Base-by-base conservation (phyloP, 495 filamentous ascomycete genomes). In the Penicillium canariense region DNA sequence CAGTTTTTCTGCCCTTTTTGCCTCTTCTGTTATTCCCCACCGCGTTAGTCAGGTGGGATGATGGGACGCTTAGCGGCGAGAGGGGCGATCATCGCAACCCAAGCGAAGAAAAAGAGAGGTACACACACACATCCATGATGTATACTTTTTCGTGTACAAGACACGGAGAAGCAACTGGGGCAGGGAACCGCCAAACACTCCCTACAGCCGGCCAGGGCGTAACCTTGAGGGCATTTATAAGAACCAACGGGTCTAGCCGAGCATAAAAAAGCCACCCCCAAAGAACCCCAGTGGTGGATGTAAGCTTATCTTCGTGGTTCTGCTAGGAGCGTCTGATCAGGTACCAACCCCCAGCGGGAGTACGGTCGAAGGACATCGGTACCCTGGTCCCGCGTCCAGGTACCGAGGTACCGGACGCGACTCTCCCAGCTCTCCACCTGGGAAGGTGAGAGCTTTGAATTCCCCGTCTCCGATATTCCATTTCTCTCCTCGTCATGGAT, bases 81-180 rank as follows among this genome's bases (percentile, higher is more conserved):
- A 59, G 51, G 58, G 66, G 44, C 59, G 67, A 69, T 69, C 67
- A 67, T 63, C 58, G 45, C 36, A 38, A 43, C 52, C 57, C 54
- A 58, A 61, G 61, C 49, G 56, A 66, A 66, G 58, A 50, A 45
- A 38, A 42, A 39, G 26, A 50, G 4, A 40, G 9, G 38, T 32
- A 40, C 14, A 55, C n/a, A n/a, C n/a, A 45, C 39, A 55, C 11
- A 20, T 42, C 2, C 1, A 17, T 23, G 18, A 12, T 20, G 17
- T 4, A 17, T 38, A 20, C 9, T 17, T 23, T 10, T 23, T 4
- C 17, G 23, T 22, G 46, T 30, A 42, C 28, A 47, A 8, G 18
- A 15, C 5, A 35, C 12, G 4, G n/a, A 40, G 14, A 43, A 20
- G 26, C n/a, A 46, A 27, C 38, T 47, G 47, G 48, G 27, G 39